Evolutionary conservation across 2,329 filamentous ascomycete genomes (phyloP).

Genomic region (Pestalotiopsis sp.): DNA sequence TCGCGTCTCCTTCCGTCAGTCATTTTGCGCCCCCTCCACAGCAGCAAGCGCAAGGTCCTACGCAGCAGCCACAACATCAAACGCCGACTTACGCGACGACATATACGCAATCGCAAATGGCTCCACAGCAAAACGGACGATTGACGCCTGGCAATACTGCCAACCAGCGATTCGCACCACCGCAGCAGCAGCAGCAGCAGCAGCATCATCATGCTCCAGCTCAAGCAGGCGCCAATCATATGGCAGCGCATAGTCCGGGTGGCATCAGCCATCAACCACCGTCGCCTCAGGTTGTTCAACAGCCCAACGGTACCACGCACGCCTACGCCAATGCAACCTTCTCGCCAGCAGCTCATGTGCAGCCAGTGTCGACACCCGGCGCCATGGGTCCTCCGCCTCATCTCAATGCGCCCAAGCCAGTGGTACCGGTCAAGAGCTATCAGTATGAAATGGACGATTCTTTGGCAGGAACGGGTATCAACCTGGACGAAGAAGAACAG

Average conservation of each 20-base stretch:
- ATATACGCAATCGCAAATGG: background rate
- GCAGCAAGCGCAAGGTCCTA: background rate
- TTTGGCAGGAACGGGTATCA: slow-evolving; percentile 80
- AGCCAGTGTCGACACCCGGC: slow-evolving; percentile 22
- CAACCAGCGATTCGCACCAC: slow-evolving; percentile 1
- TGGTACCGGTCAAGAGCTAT: slow-evolving; percentile 56
- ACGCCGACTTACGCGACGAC: background rate
- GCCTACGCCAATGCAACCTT: slow-evolving; percentile 28
- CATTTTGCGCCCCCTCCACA: background rate
- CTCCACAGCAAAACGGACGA: slow-evolving; percentile 1
- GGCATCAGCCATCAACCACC: slow-evolving; percentile 42
- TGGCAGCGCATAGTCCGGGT: background rate
- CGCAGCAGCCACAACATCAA: background rate
- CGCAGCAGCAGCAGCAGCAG: background rate
- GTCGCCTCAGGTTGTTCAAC: slow-evolving; percentile 39
- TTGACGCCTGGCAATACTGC: background rate
- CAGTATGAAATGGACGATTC: slow-evolving; percentile 81
- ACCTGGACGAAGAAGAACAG: slow-evolving; percentile 84
- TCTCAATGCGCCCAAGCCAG: slow-evolving; percentile 53
- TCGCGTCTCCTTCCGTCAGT: background rate
- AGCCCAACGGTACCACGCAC: slow-evolving; percentile 14
- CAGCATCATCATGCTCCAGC: background rate
- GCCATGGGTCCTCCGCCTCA: slow-evolving; percentile 32
- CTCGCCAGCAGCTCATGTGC: slow-evolving; percentile 19
- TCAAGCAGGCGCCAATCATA: background rate